Evolutionary conservation across 305 asterid species (phyloP).

Genomic region (Andrographis paniculata): DNA sequence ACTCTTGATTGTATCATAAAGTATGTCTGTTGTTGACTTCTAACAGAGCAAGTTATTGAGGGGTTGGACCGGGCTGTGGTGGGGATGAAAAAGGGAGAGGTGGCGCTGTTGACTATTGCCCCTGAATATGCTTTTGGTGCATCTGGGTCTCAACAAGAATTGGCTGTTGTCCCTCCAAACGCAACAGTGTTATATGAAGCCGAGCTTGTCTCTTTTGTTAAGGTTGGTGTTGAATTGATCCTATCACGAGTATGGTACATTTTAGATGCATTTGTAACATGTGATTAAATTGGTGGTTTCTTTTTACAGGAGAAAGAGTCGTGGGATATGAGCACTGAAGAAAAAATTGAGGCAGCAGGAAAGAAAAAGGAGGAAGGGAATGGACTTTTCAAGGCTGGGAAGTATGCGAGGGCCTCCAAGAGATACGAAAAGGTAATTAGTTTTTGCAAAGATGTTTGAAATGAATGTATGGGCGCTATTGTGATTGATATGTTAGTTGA

Average conservation of each 20-base stretch:
- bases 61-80: constrained; percentile 71
- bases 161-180: constrained; percentile 74
- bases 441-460: too few relatives aligned
- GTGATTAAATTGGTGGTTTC: too few relatives aligned
- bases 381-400: constrained; percentile 48
- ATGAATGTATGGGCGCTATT: too few relatives aligned
- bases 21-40: background rate
- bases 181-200: constrained; percentile 61
- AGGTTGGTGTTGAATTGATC: constrained; percentile 32
- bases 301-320: constrained; percentile 75
- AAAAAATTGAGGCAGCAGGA: constrained; percentile 57
- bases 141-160: constrained; percentile 56
- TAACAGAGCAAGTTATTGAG: constrained; percentile 76
- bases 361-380: constrained; percentile 74
- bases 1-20: background rate
- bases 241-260: too few relatives aligned
- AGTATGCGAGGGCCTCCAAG: constrained; percentile 51
- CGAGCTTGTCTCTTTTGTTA: constrained; percentile 77
- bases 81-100: constrained; percentile 84
- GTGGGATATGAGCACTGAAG: constrained; percentile 78
- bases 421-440: constrained; percentile 83
- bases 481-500: too few relatives aligned
- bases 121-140: constrained; percentile 85
- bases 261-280: too few relatives aligned
- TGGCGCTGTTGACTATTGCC: constrained; percentile 49